These are phyloP conservation scores for Curvularia hawaiiensis DNA, from an alignment of 2,329 filamentous ascomycete species.

Conservation along the genomic window DNA sequence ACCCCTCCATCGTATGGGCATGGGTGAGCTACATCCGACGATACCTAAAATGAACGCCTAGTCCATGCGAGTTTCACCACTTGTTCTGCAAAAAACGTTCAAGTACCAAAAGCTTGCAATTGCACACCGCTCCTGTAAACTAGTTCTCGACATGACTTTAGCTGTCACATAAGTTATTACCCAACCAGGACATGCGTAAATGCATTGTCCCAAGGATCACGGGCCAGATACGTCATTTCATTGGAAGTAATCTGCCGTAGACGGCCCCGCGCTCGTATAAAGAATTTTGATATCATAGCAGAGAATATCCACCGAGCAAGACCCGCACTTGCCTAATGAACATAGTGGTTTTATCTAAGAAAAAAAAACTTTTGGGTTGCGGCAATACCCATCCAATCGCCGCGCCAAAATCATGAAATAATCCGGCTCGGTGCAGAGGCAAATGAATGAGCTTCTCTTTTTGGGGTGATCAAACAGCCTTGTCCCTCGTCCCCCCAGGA, in stretches of 20 bases:
- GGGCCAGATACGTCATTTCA: constrained; percentile 16
- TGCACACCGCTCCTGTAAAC: not conserved
- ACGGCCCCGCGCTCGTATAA: constrained; percentile 31
- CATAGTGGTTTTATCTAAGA: not conserved
- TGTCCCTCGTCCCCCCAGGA: constrained; percentile 2
- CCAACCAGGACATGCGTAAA: constrained; percentile 1
- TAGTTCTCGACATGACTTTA: not conserved
- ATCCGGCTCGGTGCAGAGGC: not conserved
- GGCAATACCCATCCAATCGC: not conserved
- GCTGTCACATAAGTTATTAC: not conserved
- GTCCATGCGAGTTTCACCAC: not conserved
- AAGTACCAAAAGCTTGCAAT: not conserved
- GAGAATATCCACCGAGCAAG: not conserved
- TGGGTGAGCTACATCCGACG: not conserved
- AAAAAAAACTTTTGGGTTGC: not conserved
- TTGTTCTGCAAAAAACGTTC: not conserved
- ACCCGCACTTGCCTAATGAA: constrained; percentile 1
- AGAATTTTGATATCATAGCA: constrained; percentile 6
- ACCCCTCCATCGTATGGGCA: not conserved
- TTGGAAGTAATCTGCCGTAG: constrained; percentile 25
- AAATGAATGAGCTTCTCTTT: constrained; percentile 1
- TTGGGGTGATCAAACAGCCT: constrained; percentile 9
- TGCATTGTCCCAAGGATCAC: constrained; percentile 28
- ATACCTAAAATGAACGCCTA: not conserved
- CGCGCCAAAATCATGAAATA: not conserved